Base-by-base conservation (phyloP, 768 basidiomycete genomes). In the Auricularia heimuer region DNA sequence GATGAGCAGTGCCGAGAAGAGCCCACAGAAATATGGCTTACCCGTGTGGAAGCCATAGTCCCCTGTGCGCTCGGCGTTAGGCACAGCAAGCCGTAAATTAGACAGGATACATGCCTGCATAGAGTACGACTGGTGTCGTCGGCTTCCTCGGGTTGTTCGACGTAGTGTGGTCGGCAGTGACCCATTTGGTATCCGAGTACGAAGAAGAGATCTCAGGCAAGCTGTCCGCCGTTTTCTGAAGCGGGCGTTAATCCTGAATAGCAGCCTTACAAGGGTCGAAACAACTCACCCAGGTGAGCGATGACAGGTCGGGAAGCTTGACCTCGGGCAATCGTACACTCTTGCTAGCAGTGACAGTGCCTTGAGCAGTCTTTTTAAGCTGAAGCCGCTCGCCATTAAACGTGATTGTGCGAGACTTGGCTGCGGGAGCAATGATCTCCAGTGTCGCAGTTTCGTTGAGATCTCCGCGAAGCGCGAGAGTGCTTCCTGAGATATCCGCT, bases 71-170 rank as follows among this genome's bases (percentile, higher is more conserved):
- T 63, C 29, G 29, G 39, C 39, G 39, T 8, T 42, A 42, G 39
- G 39, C 39, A 8, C 39, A 42, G 39, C 39, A 14, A 42, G 39
- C 39, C 8, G 4, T 14, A 14, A 42, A 29, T 29, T 29, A 29
- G 29, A 29, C 29, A 29, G 29, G 12, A 42, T 8, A 42, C 39
- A 7, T 42, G 39, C 69, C 68, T 4, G 89, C 90, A 73, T 90
- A 92, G 35, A 94, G 75, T 16, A 92, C 77, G 45, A 68, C 88
- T 78, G 1, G 88, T 89, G 67, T 91, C 87, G 1, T 89, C 2
- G 88, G 87, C 69, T 85, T 84, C 61, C 78, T 77, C 3, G 88
- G 87, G 65, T 87, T 85, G 68, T 88, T 90, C 34, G 92, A 91
- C 29, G 79, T 80, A n/a, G 81, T 89, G 66, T 85, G 85, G 69